A percentile compares a stretch with the other conserved stretches of the same genome.
These are phyloP conservation scores for Neonectria coccinea DNA, from an alignment of 2,329 filamentous ascomycete species.

Conservation along the genomic window DNA sequence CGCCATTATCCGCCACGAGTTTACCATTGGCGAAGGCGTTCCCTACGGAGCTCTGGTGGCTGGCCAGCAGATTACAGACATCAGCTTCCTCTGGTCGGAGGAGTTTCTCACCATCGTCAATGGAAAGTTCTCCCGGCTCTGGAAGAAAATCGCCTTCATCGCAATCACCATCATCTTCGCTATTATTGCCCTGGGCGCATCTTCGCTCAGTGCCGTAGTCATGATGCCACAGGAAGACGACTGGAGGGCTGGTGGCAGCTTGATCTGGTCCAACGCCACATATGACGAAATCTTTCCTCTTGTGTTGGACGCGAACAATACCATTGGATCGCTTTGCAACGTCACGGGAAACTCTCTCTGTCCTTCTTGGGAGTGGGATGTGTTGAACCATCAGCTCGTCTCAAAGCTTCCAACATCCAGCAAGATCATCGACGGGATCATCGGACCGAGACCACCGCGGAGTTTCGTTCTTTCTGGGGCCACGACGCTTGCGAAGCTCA, in stretches of 20 bases:
- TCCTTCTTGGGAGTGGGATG: constrained; percentile 40
- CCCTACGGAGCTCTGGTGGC: constrained; percentile 38
- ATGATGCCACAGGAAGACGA: constrained; percentile 41
- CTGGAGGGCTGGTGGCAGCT: constrained; percentile 36
- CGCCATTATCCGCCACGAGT: constrained; percentile 36
- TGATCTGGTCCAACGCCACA: constrained; percentile 35
- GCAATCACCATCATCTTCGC: constrained; percentile 29
- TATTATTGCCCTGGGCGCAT: constrained; percentile 34
- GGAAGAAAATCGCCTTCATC: constrained; percentile 38
- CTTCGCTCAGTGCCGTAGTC: constrained; percentile 38
- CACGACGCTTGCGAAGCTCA: constrained; percentile 28
- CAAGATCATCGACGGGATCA: constrained; percentile 28
- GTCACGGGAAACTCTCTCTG: constrained; percentile 31
- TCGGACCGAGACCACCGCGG: constrained; percentile 28
- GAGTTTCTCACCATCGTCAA: constrained; percentile 36
- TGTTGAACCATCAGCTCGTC: constrained; percentile 35
- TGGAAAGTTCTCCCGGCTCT: constrained; percentile 31
- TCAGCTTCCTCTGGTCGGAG: constrained; percentile 39
- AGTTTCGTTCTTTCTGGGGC: constrained; percentile 31
- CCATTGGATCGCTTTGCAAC: constrained; percentile 19
- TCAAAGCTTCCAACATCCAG: constrained; percentile 32
- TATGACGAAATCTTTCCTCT: constrained; percentile 30
- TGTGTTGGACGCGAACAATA: constrained; percentile 24
- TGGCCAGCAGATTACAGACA: constrained; percentile 36
- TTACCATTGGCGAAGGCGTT: constrained; percentile 33